Evolutionary conservation across 768 basidiomycete genomes (phyloP).

Genomic region (Pleurotus salmoneostramineus): DNA sequence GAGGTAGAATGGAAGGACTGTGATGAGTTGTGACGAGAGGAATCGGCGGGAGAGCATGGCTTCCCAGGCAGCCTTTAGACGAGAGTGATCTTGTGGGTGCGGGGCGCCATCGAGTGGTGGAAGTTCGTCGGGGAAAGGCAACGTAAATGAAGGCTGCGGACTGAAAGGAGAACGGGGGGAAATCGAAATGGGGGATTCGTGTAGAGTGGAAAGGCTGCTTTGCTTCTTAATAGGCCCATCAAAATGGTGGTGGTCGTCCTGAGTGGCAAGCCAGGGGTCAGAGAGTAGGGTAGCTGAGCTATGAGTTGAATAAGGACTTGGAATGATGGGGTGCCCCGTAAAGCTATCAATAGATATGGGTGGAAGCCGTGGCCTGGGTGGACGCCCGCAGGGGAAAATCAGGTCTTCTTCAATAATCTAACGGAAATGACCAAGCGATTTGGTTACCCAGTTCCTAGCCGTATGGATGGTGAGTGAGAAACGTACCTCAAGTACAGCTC

Average conservation of each 20-base stretch:
- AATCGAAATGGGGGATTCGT: conserved; percentile 16
- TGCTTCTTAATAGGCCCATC: conserved; percentile 17
- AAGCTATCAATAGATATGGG: conserved; percentile 12
- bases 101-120: conserved; percentile 12
- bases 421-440: neutral
- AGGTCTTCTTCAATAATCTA: conserved; percentile 75
- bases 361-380: conserved; percentile 14
- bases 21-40: conserved; percentile 47
- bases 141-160: conserved; percentile 9
- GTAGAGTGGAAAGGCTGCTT: conserved; percentile 19
- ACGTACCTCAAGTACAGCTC: conserved; percentile 61
- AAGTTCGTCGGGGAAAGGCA: conserved; percentile 9
- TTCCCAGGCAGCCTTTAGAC: conserved; percentile 62
- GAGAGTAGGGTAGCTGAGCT: conserved; percentile 21
- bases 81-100: conserved; percentile 59
- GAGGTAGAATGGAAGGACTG: conserved; percentile 67
- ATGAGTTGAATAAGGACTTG: conserved; percentile 13
- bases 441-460: conserved; percentile 5
- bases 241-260: conserved; percentile 9
- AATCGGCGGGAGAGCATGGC: conserved; percentile 60
- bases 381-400: conserved; percentile 55
- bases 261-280: conserved; percentile 15
- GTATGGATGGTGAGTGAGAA: neutral
- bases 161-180: conserved; percentile 12
- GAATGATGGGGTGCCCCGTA: conserved; percentile 1